phyloP scores from a whole-genome alignment of 495 filamentous ascomycete genomes.

The Annulohypoxylon nitens region DNA sequence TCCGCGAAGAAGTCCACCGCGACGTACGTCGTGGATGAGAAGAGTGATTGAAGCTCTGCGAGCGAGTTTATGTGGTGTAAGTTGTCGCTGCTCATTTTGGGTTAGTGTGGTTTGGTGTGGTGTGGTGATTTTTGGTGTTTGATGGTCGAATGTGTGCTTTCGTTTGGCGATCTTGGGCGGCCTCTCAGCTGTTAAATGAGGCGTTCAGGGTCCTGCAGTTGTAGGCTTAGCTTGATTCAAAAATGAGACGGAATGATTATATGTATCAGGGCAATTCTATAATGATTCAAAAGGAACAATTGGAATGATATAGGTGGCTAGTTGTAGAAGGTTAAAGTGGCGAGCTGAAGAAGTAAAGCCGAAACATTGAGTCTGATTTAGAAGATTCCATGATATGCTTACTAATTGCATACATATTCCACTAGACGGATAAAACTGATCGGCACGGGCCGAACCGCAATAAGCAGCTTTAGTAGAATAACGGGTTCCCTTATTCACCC shows the following conservation, averaged over 20 bases:
- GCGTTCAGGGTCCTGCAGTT: background rate
- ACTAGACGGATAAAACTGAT: conserved; percentile 13
- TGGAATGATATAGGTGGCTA: background rate
- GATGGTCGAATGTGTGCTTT: background rate
- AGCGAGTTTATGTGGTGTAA: conserved; percentile 51
- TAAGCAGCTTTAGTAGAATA: background rate
- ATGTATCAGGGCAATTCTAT: background rate
- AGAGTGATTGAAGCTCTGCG: conserved; percentile 51
- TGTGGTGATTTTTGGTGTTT: background rate
- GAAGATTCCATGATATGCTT: conserved; percentile 38
- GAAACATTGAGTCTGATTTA: conserved; percentile 9
- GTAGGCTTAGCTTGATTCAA: background rate
- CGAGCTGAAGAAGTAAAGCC: conserved; percentile 8
- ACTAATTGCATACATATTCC: conserved; percentile 45
- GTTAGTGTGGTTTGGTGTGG: background rate
- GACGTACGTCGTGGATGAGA: conserved; percentile 56
- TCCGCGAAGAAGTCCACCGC: conserved; percentile 67
- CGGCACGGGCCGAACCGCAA: conserved; percentile 9
- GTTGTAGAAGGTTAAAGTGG: background rate
- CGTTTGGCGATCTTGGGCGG: background rate
- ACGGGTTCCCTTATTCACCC: background rate
- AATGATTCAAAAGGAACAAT: background rate
- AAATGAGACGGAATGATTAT: background rate
- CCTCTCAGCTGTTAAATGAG: background rate
- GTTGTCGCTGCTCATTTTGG: conserved; percentile 41